These are phyloP conservation scores for Pseudocercospora cruenta DNA, from an alignment of 2,329 filamentous ascomycete species.

Conservation along the genomic window DNA sequence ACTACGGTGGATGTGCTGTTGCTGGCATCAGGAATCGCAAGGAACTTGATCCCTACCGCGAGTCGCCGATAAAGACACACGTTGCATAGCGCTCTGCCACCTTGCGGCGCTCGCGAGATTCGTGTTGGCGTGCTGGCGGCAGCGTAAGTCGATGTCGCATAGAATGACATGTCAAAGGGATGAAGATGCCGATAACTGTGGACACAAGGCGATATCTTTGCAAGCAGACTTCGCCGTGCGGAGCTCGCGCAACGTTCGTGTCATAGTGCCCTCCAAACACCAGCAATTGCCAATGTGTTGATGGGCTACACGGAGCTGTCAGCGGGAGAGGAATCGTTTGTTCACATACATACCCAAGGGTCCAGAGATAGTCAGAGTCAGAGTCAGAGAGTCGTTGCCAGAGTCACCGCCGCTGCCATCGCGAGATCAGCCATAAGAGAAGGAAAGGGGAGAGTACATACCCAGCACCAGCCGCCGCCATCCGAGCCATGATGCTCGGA, in stretches of 20 bases:
- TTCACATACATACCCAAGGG: neutral
- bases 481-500: neutral
- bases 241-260: neutral
- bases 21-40: neutral
- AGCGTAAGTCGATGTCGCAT: neutral
- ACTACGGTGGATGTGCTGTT: neutral
- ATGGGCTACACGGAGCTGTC: conserved; percentile 1
- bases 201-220: neutral
- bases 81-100: neutral
- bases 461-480: conserved; percentile 2
- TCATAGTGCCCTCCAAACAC: neutral
- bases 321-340: neutral
- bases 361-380: neutral
- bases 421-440: neutral
- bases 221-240: no score
- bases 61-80: neutral
- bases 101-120: neutral
- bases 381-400: neutral
- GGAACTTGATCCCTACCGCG: neutral
- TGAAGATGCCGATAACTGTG: neutral
- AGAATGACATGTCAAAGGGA: neutral
- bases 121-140: neutral
- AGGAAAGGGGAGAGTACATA: conserved; percentile 1
- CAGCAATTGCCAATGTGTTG: neutral
- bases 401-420: neutral